These are phyloP conservation scores for Excoecaria agallocha DNA, from an alignment of 345 rosid genomes.

Conservation along the genomic window DNA sequence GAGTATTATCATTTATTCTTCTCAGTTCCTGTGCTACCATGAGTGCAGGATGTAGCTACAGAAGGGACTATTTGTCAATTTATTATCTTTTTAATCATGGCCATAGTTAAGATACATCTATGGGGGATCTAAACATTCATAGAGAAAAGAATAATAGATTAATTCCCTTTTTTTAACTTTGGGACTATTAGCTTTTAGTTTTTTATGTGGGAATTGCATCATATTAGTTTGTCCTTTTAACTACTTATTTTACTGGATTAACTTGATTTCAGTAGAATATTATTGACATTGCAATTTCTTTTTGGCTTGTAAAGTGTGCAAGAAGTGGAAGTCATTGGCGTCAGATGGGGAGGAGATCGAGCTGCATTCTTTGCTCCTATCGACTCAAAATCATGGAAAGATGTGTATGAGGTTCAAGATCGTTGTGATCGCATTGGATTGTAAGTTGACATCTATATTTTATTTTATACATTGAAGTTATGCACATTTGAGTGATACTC, in stretches of 20 bases:
- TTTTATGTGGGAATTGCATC: too few species aligned
- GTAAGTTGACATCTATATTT: conserved; percentile 30
- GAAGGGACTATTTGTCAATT: too few species aligned
- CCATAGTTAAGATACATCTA: too few species aligned
- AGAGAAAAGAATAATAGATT: too few species aligned
- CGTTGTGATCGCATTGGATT: conserved; percentile 58
- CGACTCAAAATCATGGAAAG: conserved; percentile 48
- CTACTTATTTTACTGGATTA: neutral
- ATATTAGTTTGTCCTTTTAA: too few species aligned
- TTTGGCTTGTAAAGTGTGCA: conserved; percentile 40
- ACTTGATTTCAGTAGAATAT: neutral
- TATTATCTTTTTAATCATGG: too few species aligned
- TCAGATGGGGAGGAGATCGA: conserved; percentile 55
- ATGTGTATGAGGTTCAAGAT: conserved; percentile 51
- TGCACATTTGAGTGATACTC: neutral
- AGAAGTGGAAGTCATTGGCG: conserved; percentile 52
- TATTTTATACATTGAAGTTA: neutral
- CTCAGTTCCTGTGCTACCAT: too few species aligned
- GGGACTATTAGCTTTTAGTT: too few species aligned
- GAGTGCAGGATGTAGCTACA: too few species aligned
- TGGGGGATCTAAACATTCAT: too few species aligned
- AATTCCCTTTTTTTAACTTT: too few species aligned
- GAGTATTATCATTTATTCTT: too few species aligned
- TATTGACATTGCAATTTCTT: conserved; percentile 5
- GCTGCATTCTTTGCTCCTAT: conserved; percentile 42